phyloP scores from a whole-genome alignment of 2,329 filamentous ascomycete genomes.

The Clonostachys rosea region DNA sequence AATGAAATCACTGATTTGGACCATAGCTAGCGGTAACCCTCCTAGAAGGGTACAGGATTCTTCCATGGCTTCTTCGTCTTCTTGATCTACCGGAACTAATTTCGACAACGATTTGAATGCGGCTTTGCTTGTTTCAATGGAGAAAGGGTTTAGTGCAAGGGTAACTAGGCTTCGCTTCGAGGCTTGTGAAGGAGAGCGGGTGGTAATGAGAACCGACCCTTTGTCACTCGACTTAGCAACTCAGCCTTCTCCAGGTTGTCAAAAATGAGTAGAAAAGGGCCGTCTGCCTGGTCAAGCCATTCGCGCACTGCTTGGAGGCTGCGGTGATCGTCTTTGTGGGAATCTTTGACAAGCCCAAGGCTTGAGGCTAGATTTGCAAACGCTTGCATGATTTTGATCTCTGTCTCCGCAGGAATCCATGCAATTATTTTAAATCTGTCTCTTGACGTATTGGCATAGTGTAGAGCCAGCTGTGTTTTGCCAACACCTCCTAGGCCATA shows the following conservation, averaged over 20 bases:
- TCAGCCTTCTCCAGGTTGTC: no score
- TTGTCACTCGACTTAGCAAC: no score
- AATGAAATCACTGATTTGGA: constrained; percentile 3
- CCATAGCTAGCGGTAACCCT: constrained; percentile 4
- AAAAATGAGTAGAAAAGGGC: constrained; percentile 3
- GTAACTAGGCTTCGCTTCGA: not conserved
- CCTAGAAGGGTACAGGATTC: constrained; percentile 1
- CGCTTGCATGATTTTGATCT: constrained; percentile 3
- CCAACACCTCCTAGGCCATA: constrained; percentile 3
- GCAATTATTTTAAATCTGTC: constrained; percentile 3
- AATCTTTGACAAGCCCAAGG: constrained; percentile 1
- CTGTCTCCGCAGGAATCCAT: constrained; percentile 3
- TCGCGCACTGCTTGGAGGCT: constrained; percentile 1
- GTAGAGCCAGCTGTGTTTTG: constrained; percentile 4
- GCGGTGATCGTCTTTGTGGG: not conserved
- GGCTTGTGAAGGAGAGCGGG: constrained; percentile 2
- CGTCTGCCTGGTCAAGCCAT: constrained; percentile 2
- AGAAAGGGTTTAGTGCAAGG: constrained; percentile 3
- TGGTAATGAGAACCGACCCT: constrained; percentile 4
- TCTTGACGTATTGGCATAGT: constrained; percentile 3
- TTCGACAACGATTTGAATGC: not conserved
- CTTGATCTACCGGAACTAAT: not conserved
- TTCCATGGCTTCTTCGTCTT: constrained; percentile 1
- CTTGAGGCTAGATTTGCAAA: constrained; percentile 2
- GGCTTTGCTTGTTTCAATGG: not conserved